Evolutionary conservation across 495 filamentous ascomycete species (phyloP).

Genomic region (Xylaria curta): DNA sequence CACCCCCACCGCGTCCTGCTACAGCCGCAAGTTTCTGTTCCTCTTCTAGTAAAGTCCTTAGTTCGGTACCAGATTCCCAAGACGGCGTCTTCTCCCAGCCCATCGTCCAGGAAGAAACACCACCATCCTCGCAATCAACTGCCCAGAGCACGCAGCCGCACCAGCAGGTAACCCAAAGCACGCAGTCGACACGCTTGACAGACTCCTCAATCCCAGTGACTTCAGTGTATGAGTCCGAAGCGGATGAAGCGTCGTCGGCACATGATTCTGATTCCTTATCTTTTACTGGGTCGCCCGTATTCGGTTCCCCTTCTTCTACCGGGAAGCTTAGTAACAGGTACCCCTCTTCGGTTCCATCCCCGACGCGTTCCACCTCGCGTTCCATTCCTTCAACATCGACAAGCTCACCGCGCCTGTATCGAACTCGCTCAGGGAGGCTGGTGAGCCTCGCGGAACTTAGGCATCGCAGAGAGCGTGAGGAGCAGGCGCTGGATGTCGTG

Average conservation of each 20-base stretch:
- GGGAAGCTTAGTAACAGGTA: constrained; percentile 19
- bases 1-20: constrained; percentile 4
- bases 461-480: constrained; percentile 30
- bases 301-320: constrained; percentile 20
- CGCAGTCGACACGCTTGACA: constrained; percentile 16
- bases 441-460: constrained; percentile 31
- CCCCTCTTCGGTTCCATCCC: constrained; percentile 2
- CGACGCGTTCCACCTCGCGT: constrained; percentile 5
- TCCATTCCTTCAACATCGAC: not conserved
- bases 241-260: not conserved
- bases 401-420: constrained; percentile 24
- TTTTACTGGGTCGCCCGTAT: not conserved
- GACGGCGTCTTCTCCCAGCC: constrained; percentile 1
- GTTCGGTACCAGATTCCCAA: constrained; percentile 6
- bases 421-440: constrained; percentile 37
- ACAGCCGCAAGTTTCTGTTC: constrained; percentile 10
- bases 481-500: constrained; percentile 34
- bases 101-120: constrained; percentile 4
- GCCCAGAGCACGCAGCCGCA: not conserved
- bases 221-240: constrained; percentile 8
- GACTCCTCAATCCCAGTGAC: not conserved
- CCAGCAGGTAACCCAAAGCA: not conserved
- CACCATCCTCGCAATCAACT: constrained; percentile 8
- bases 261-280: constrained; percentile 2
- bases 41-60: constrained; percentile 8